Percentiles rank a stretch among this genome's conserved stretches.
Evolutionary conservation across 805 yeast genomes (phyloP).

Genomic region (Starmerella apicola): DNA sequence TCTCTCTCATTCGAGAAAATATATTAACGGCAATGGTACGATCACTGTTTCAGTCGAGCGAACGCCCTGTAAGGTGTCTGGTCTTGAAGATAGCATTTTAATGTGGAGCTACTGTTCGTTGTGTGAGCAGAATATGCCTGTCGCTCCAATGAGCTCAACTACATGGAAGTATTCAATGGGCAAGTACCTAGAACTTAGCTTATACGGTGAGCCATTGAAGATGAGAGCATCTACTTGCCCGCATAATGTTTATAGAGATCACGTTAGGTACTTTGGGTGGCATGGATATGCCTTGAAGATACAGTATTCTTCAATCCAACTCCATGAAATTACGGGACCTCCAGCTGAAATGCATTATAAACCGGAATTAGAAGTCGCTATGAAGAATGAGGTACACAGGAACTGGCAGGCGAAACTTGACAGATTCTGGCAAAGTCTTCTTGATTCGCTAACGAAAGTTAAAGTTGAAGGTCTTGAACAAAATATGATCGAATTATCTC

Average conservation of each 20-base stretch:
- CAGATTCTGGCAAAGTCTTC: conserved; percentile 60
- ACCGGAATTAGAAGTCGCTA: conserved; percentile 52
- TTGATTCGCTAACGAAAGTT: conserved; percentile 59
- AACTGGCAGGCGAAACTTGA: conserved; percentile 42
- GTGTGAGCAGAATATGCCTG: conserved; percentile 66
- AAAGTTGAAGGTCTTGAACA: conserved; percentile 61
- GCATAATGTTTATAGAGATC: conserved; percentile 73
- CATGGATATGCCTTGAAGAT: conserved; percentile 67
- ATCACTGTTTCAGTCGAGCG: conserved; percentile 65
- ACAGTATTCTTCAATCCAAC: conserved; percentile 63
- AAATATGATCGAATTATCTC: conserved; percentile 62
- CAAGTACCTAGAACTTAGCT: conserved; percentile 74
- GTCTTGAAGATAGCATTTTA: conserved; percentile 53
- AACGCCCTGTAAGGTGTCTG: conserved; percentile 43
- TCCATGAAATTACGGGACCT: conserved; percentile 72
- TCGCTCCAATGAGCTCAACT: conserved; percentile 67
- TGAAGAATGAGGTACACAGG: conserved; percentile 52
- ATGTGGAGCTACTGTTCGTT: conserved; percentile 87
- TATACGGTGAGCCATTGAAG: conserved; percentile 52
- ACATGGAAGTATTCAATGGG: conserved; percentile 91
- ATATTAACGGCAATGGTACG: conserved; percentile 79
- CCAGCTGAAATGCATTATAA: conserved; percentile 57
- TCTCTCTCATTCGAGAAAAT: conserved; percentile 67
- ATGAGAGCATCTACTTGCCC: conserved; percentile 55
- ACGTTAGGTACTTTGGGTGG: conserved; percentile 71